These are phyloP conservation scores for Symbiodinium pilosum DNA, from an alignment of 73 alveolate genomes.

Conservation along the genomic window DNA sequence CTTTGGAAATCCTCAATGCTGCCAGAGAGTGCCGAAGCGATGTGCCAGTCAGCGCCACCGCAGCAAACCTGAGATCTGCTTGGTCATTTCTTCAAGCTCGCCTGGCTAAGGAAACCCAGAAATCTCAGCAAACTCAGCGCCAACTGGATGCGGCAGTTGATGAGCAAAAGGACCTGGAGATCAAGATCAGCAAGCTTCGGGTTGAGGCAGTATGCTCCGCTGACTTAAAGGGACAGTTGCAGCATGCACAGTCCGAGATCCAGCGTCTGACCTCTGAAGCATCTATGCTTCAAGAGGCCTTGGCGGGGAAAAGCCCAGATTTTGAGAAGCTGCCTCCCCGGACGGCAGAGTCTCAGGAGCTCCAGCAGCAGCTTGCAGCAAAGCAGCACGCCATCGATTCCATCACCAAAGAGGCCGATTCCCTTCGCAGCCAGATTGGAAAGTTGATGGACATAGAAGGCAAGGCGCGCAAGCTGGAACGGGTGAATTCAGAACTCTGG, in stretches of 20 bases:
- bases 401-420: constrained; percentile 19
- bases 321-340: neutral
- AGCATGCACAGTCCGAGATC: constrained; percentile 8
- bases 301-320: constrained; percentile 21
- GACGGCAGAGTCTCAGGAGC: neutral
- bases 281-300: constrained; percentile 33
- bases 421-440: neutral
- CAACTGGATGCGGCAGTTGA: constrained; percentile 14
- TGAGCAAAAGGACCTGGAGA: neutral
- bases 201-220: neutral
- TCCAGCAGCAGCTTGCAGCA: neutral
- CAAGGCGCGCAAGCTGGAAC: constrained; percentile 32
- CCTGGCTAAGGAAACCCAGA: constrained; percentile 63
- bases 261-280: constrained; percentile 18
- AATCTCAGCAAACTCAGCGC: neutral
- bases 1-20: constrained; percentile 27
- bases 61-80: constrained; percentile 34
- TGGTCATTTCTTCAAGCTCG: constrained; percentile 76
- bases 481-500: constrained; percentile 73
- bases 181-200: constrained; percentile 56
- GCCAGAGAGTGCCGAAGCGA: constrained; percentile 20
- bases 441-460: constrained; percentile 54
- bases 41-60: neutral
- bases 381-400: constrained; percentile 8
- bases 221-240: constrained; percentile 14